Evolutionary conservation across 2,329 filamentous ascomycete genomes (phyloP), one percentile per base, ranked within the genome.

Genomic region (Cladosporium sphaerospermum): DNA sequence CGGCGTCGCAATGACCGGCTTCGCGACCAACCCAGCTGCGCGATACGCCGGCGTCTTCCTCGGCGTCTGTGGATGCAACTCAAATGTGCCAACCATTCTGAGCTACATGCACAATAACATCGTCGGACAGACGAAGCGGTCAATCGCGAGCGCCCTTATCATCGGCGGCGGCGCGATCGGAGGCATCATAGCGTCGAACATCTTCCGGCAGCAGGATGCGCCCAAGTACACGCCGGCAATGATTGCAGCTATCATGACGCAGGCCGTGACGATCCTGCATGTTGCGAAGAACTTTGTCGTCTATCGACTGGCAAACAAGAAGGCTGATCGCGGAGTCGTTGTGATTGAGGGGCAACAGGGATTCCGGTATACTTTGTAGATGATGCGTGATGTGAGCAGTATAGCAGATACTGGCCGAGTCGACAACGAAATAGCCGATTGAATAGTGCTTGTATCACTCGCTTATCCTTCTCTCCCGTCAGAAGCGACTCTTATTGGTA

Each of bases 131-230:
- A 86, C 83, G 0, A 88, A 88, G 67, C 75, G 85, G 0, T 82
- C 81, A 0, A 84, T 92, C 62, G 85, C 82, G 69, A 86, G 81
- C 57, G 86, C 88, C 1, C 85, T 83, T 0, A 77, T 91, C 3
- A 85, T 93, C 3, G 85, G 84, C 1, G 82, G 88, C 54, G 87
- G 87, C 13, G 87, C 85, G 2, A 73, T 92, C 14, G 88, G 88
- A 19, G 88, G 88, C 33, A 92, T 92, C 57, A 80, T 81, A 1
- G 87, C 87, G 28, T 82, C 80, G 60, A 74, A 89, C 52, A 83
- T 92, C 8, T 93, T 92, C 71, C 77, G 83, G 59, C 63, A 66
- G 7, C 68, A 73, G 52, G 71, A 74, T 52, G 79, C 76, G 0
- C 85, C 85, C 1, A 71, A 82, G 32, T 88, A 81, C 60, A 74